These are phyloP conservation scores for Entonaema liquescens DNA, from an alignment of 495 filamentous ascomycete species.

Conservation along the genomic window DNA sequence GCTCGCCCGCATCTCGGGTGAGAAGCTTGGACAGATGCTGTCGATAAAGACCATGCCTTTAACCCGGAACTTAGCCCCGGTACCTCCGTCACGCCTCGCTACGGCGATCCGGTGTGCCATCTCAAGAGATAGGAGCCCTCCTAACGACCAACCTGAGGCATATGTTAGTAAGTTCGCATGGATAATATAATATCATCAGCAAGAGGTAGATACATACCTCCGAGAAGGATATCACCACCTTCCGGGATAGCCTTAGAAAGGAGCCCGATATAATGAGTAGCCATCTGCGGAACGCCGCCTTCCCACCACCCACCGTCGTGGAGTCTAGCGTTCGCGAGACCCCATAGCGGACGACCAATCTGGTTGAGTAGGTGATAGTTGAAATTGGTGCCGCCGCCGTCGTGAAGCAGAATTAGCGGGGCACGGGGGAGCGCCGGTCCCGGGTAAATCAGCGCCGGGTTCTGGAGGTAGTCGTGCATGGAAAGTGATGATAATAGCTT, in stretches of 20 bases:
- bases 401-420: conserved; percentile 50
- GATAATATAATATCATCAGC: neutral
- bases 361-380: conserved; percentile 46
- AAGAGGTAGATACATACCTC: conserved; percentile 27
- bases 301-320: conserved; percentile 46
- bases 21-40: conserved; percentile 45
- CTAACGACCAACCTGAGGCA: conserved; percentile 55
- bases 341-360: conserved; percentile 47
- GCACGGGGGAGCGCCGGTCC: conserved; percentile 27
- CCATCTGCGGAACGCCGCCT: conserved; percentile 48
- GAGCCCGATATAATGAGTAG: conserved; percentile 40
- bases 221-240: conserved; percentile 46
- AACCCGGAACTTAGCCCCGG: conserved; percentile 37
- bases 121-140: conserved; percentile 54
- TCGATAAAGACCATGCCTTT: conserved; percentile 59
- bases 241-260: conserved; percentile 43
- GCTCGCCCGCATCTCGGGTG: conserved; percentile 23
- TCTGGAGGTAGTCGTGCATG: conserved; percentile 32
- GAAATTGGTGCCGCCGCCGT: conserved; percentile 52
- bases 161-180: neutral
- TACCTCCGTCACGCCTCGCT: conserved; percentile 8
- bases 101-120: conserved; percentile 48
- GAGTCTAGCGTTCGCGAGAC: conserved; percentile 49
- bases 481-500: neutral
- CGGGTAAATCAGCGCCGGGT: conserved; percentile 41